Evolutionary conservation across 1,284 basidiomycete genomes (phyloP), one percentile per base, ranked within the genome.

Genomic region (Rhodotorula mucilaginosa): DNA sequence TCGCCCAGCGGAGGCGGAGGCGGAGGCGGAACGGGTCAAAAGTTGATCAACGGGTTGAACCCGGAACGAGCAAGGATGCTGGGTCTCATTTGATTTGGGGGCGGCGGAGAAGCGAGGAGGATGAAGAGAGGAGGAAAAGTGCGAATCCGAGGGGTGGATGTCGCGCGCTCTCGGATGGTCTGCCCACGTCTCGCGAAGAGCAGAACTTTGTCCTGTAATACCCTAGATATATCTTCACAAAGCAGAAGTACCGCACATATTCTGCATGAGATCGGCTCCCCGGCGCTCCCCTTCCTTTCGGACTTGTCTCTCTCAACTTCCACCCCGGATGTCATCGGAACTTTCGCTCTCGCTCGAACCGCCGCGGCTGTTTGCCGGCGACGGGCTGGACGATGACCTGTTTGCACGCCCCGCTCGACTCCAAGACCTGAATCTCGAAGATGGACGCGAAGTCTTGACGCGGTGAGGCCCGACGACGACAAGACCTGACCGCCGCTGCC

Each of bases 41-140:
- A 73, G 62, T 49, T 75, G n/a, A 67, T 75, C 61, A 76, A 74
- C n/a, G 74, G 74, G 15, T 51, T 76, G 64, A 71, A 71, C 39
- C 69, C 69, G 23, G 74, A 76, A 21, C 64, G 74, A 34, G 74
- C 74, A 31, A 64, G 67, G 62, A 76, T 76, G 74, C 47, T 76
- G 19, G 74, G 74, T 2, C 46, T 75, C 44, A 69, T 75, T 7
- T 75, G 57, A 67, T 57, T 4, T 19, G 44, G n/a, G 16, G 48
- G 21, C 15, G 29, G 59, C 5, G 31, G 61, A 19, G 47, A 47
- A 19, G 48, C 3, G 48, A 4, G 52, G 13, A 5, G 16, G 1
- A 44, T 2, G 18, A 16, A n/a, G 48, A 8, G 47, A 10, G 64
- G n/a, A 19, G 51, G 65, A 48, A 44, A 52, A 52, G 39, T 13